phyloP scores from a whole-genome alignment of 1,284 basidiomycete genomes.

The Cryptococcus sp. region DNA sequence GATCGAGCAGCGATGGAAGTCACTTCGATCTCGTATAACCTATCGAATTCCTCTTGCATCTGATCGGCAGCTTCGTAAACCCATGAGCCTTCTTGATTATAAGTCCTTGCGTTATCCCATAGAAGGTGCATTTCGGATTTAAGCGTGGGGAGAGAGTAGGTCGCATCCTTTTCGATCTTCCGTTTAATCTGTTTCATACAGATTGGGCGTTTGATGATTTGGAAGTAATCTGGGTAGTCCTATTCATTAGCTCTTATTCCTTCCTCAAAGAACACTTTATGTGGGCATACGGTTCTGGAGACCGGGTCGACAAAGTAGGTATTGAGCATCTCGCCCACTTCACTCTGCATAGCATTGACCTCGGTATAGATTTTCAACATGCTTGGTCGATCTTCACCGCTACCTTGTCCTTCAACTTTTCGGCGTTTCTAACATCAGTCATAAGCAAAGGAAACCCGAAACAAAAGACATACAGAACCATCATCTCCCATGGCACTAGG shows the following conservation, averaged over 20 bases:
- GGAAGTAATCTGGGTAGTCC: conserved; percentile 83
- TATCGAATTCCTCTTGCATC: conserved; percentile 79
- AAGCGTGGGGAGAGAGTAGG: conserved; percentile 72
- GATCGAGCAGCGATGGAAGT: conserved; percentile 3
- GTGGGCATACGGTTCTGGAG: conserved; percentile 58
- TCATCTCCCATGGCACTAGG: conserved; percentile 38
- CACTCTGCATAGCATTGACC: conserved; percentile 42
- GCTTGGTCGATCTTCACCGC: conserved; percentile 7
- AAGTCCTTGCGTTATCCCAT: conserved; percentile 88
- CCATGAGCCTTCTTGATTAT: conserved; percentile 68
- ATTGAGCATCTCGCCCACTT: conserved; percentile 69
- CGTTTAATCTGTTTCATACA: conserved; percentile 83
- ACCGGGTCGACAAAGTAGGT: conserved; percentile 78
- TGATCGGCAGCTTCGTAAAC: conserved; percentile 90
- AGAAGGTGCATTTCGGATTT: conserved; percentile 77
- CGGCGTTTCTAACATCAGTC: conserved; percentile 35
- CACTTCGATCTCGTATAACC: conserved; percentile 47
- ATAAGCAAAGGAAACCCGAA: background rate
- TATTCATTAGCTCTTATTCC: background rate
- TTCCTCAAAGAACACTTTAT: background rate
- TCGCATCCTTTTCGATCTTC: conserved; percentile 65
- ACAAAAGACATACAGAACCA: conserved; percentile 16
- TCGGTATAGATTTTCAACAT: conserved; percentile 58
- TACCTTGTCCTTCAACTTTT: conserved; percentile 21
- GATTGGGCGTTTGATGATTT: conserved; percentile 68